A percentile compares a stretch with the other conserved stretches of the same genome.
Evolutionary conservation across 2,329 filamentous ascomycete genomes (phyloP).

Genomic region (Curvularia spicifera): DNA sequence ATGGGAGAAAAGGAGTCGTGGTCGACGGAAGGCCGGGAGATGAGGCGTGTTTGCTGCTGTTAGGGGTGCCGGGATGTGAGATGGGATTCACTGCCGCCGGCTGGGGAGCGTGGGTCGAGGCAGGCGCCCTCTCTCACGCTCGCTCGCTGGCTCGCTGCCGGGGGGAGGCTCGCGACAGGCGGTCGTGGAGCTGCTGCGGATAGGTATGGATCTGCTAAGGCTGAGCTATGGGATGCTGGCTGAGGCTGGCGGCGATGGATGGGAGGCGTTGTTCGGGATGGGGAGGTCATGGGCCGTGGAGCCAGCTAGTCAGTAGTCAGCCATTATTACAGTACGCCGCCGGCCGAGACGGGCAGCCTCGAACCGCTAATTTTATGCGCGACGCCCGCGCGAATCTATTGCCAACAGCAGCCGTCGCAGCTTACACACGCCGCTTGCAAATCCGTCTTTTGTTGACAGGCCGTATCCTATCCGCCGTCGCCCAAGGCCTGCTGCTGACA

Average conservation of each 20-base stretch:
- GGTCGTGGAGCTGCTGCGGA: neutral
- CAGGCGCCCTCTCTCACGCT: conserved; percentile 11
- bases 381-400: conserved; percentile 1
- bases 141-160: neutral
- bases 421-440: neutral
- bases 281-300: conserved; percentile 30
- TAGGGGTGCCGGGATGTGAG: conserved; percentile 38
- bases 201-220: conserved; percentile 15
- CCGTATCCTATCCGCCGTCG: neutral
- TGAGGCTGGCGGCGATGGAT: conserved; percentile 41
- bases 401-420: neutral
- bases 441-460: neutral
- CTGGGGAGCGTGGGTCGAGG: conserved; percentile 24
- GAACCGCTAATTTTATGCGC: conserved; percentile 26
- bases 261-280: conserved; percentile 25
- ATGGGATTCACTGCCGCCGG: conserved; percentile 18
- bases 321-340: too few species aligned
- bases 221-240: conserved; percentile 31
- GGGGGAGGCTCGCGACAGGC: conserved; percentile 18
- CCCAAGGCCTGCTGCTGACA: neutral
- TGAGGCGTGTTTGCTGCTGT: conserved; percentile 43
- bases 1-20: conserved; percentile 23
- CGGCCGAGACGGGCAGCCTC: conserved; percentile 20
- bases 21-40: conserved; percentile 23
- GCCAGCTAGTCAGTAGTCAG: neutral